Evolutionary conservation across 306 rosid species (phyloP).

Genomic region (Parietaria judaica): DNA sequence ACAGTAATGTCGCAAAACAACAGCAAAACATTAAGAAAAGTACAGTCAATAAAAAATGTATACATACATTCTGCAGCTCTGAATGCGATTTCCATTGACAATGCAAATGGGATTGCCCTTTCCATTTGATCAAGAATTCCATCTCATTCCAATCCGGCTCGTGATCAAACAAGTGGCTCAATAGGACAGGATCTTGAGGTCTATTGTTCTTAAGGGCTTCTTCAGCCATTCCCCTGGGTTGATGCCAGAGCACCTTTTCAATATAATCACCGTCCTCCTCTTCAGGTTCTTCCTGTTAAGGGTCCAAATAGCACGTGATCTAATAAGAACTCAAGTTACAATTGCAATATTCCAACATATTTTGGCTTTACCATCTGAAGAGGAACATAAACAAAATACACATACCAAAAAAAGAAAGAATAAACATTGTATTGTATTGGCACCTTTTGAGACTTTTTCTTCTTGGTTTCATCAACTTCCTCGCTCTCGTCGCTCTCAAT

Average conservation of each 20-base stretch:
- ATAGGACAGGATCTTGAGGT: conserved; percentile 67
- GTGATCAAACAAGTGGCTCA: conserved; percentile 74
- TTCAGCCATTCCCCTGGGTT: conserved; percentile 85
- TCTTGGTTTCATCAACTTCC: conserved; percentile 81
- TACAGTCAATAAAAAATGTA: conserved; percentile 19
- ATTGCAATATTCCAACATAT: no score
- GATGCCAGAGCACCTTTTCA: conserved; percentile 99
- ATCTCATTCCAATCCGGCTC: conserved; percentile 78
- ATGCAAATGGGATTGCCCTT: conserved; percentile 97
- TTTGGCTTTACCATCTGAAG: neutral
- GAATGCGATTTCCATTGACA: conserved; percentile 92
- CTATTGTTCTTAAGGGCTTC: conserved; percentile 65
- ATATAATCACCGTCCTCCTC: conserved; percentile 93
- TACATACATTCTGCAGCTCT: conserved; percentile 88
- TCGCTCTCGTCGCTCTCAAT: conserved; percentile 99
- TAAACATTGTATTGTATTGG: conserved; percentile 8
- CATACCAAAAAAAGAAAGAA: conserved; percentile 4
- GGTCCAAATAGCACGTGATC: neutral
- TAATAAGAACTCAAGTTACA: no score
- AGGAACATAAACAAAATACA: neutral
- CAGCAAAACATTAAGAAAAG: neutral
- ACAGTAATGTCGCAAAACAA: neutral
- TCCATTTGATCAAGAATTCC: conserved; percentile 96
- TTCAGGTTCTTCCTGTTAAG: conserved; percentile 79
- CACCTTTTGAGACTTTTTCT: conserved; percentile 85